Conservation (phyloP, 1,284 basidiomycete species). For the Ceratobasidium sp. region DNA sequence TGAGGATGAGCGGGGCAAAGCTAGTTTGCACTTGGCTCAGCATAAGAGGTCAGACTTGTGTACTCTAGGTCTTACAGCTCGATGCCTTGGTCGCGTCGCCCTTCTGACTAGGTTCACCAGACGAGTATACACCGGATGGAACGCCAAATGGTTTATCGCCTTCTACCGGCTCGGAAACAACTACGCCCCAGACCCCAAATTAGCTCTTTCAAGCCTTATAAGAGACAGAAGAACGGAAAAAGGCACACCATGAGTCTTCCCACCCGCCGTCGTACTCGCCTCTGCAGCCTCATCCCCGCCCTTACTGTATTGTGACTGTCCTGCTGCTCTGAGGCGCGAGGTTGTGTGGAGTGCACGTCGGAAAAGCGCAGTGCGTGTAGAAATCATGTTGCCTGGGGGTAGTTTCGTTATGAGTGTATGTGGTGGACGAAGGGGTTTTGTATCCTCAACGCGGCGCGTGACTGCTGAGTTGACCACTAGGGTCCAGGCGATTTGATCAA, state of each 20-base stretch:
- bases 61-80: neutral
- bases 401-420: neutral
- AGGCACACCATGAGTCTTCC: constrained; percentile 11
- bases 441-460: neutral
- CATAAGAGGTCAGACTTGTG: neutral
- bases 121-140: constrained; percentile 19
- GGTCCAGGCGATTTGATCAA: neutral
- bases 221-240: neutral
- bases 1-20: neutral
- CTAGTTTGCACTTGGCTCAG: neutral
- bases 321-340: neutral
- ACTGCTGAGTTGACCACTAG: neutral
- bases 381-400: neutral
- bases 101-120: constrained; percentile 20
- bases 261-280: neutral
- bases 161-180: constrained; percentile 22
- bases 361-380: neutral
- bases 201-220: neutral
- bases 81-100: constrained; percentile 9
- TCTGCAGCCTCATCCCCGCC: constrained; percentile 7
- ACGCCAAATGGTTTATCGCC: constrained; percentile 17
- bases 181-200: neutral
- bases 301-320: constrained; percentile 10
- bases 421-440: neutral
- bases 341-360: constrained; percentile 10